Evolutionary conservation across 495 filamentous ascomycete species (phyloP).

Genomic region (Aspergillus funiculosus): DNA sequence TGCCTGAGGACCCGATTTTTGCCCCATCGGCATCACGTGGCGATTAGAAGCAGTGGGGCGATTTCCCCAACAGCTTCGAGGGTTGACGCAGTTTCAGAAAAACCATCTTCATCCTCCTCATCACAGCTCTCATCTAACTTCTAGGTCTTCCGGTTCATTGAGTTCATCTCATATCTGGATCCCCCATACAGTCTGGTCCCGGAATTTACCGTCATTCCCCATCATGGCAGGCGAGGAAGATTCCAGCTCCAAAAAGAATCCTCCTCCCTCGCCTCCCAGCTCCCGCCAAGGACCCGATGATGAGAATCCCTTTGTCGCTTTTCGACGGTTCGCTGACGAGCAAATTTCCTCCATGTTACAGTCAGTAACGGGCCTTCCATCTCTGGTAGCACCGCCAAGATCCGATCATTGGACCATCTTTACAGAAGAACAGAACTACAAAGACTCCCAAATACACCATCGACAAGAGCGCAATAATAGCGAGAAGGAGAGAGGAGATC

Average conservation of each 20-base stretch:
- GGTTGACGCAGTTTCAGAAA: neutral
- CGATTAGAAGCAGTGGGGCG: constrained; percentile 16
- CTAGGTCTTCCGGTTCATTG: neutral
- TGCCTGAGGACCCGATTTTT: constrained; percentile 1
- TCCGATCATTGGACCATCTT: constrained; percentile 35
- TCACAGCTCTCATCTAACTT: neutral
- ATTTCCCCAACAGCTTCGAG: constrained; percentile 17
- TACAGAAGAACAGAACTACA: constrained; percentile 27
- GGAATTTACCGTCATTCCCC: neutral
- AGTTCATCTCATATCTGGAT: neutral
- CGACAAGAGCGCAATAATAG: constrained; percentile 13
- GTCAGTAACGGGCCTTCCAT: constrained; percentile 46
- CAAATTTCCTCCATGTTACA: constrained; percentile 52
- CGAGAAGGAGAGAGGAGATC: constrained; percentile 14
- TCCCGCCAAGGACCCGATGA: constrained; percentile 25
- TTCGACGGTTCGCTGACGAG: constrained; percentile 55
- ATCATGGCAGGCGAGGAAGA: constrained; percentile 33
- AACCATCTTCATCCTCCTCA: neutral
- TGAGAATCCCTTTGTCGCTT: constrained; percentile 54
- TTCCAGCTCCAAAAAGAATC: constrained; percentile 13
- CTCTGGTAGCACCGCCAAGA: constrained; percentile 24
- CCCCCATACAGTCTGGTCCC: too few species aligned
- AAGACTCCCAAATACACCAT: constrained; percentile 20
- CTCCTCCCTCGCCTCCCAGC: constrained; percentile 13
- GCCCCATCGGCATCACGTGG: constrained; percentile 13